Evolutionary conservation across 768 basidiomycete species (phyloP).

Genomic region (Rhodosporidiobolus odoratus): DNA sequence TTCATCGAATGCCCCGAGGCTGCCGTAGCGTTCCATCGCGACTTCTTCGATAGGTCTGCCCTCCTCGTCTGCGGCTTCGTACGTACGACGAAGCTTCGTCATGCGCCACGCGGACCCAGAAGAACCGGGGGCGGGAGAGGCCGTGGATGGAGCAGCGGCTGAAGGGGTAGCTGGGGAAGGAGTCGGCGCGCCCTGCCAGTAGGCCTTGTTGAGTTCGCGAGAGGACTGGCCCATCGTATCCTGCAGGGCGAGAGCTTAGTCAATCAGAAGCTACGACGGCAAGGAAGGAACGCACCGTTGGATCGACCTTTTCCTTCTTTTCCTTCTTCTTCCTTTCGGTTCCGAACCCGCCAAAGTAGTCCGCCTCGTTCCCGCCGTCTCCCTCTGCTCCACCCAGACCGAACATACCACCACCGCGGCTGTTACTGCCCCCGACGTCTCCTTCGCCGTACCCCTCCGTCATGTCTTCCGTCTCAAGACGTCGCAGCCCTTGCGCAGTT

Average conservation of each 20-base stretch:
- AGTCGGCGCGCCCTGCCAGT: conserved; percentile 46
- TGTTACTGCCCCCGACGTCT: conserved; percentile 26
- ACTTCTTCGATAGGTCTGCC: conserved; percentile 65
- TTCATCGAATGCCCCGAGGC: conserved; percentile 76
- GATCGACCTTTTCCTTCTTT: conserved; percentile 37
- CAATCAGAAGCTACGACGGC: neutral
- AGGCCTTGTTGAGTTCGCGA: conserved; percentile 47
- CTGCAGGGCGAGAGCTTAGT: conserved; percentile 13
- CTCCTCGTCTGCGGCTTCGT: conserved; percentile 86
- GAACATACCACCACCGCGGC: conserved; percentile 22
- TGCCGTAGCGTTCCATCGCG: conserved; percentile 81
- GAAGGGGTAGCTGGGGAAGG: conserved; percentile 47
- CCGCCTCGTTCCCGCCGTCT: conserved; percentile 56
- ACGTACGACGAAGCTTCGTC: conserved; percentile 86
- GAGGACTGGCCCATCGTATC: conserved; percentile 58
- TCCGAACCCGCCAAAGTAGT: conserved; percentile 86
- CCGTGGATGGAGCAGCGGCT: conserved; percentile 45
- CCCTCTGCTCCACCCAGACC: conserved; percentile 49
- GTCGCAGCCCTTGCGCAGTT: neutral
- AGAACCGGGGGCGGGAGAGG: conserved; percentile 64
- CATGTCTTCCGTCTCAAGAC: conserved; percentile 31
- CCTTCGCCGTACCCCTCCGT: conserved; percentile 46
- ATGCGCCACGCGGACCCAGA: conserved; percentile 95
- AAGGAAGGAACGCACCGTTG: conserved; percentile 9
- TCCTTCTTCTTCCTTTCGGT: conserved; percentile 65